Conservation (phyloP, 495 filamentous ascomycete genomes). For the Tetracladium setigerum region DNA sequence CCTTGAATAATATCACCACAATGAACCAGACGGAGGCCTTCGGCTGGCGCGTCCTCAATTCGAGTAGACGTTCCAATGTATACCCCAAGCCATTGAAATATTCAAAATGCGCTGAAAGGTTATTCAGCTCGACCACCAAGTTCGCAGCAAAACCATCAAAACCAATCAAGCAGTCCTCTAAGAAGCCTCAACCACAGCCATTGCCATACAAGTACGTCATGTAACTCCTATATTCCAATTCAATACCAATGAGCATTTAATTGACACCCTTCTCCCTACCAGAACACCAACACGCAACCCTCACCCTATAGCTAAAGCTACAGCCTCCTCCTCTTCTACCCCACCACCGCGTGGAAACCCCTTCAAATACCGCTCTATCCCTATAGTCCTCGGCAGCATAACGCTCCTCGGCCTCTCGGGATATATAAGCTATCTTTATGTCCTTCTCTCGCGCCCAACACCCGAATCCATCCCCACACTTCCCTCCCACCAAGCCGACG, state of each 20-base stretch:
- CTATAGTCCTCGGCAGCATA: conserved; percentile 14
- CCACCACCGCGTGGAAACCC: conserved; percentile 10
- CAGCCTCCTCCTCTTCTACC: background rate
- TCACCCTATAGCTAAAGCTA: background rate
- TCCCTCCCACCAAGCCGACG: conserved; percentile 12
- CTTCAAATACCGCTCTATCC: conserved; percentile 16
- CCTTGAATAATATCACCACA: too few species aligned
- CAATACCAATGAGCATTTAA: background rate
- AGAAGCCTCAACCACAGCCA: conserved; percentile 3
- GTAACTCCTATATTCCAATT: background rate
- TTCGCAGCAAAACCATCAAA: conserved; percentile 5
- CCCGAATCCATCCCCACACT: background rate
- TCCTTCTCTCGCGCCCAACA: background rate
- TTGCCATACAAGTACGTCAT: conserved; percentile 13
- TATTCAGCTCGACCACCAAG: background rate
- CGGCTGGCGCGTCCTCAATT: too few species aligned
- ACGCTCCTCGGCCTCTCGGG: conserved; percentile 12
- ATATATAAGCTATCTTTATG: conserved; percentile 11
- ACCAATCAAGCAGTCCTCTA: background rate
- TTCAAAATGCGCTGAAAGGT: too few species aligned
- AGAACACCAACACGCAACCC: conserved; percentile 9
- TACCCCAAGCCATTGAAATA: too few species aligned
- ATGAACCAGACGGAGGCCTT: too few species aligned
- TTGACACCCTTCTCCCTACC: background rate
- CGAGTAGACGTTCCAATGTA: too few species aligned